phyloP scores from a whole-genome alignment of 106 monocot species.

The Posidonia australis region DNA sequence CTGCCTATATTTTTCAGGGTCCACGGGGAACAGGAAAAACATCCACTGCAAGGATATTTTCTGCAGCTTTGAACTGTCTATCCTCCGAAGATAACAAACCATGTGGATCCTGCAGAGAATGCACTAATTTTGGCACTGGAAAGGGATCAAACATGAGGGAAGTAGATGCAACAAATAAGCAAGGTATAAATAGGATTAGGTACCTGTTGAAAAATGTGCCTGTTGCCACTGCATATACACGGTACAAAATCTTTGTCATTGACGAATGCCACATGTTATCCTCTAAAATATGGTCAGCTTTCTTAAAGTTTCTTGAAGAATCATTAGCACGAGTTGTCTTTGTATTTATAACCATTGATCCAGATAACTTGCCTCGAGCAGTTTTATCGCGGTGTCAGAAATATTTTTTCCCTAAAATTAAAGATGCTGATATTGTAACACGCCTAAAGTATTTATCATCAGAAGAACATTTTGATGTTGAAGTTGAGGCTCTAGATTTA shows the following conservation, averaged over 20 bases:
- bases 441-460: conserved; percentile 36
- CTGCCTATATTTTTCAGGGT: conserved; percentile 71
- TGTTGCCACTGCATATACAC: conserved; percentile 7
- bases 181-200: conserved; percentile 29
- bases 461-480: conserved; percentile 54
- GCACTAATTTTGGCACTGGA: conserved; percentile 31
- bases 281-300: conserved; percentile 40
- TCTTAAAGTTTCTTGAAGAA: conserved; percentile 52
- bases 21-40: conserved; percentile 70
- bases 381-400: conserved; percentile 52
- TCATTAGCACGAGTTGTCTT: conserved; percentile 42
- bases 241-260: conserved; percentile 41
- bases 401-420: conserved; percentile 58
- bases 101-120: conserved; percentile 50
- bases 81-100: conserved; percentile 41
- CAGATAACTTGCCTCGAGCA: conserved; percentile 40
- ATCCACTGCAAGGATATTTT: conserved; percentile 51
- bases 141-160: conserved; percentile 32
- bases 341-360: conserved; percentile 53
- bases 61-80: conserved; percentile 62
- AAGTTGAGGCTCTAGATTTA: conserved; percentile 43
- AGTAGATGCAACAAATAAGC: conserved; percentile 37
- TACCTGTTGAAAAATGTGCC: conserved; percentile 37
- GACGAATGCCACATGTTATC: conserved; percentile 65
- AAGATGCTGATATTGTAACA: conserved; percentile 46